Percentiles rank a stretch among this genome's conserved stretches.
phyloP scores from a whole-genome alignment of 208 protist species.

The Crithidia expoeki region DNA sequence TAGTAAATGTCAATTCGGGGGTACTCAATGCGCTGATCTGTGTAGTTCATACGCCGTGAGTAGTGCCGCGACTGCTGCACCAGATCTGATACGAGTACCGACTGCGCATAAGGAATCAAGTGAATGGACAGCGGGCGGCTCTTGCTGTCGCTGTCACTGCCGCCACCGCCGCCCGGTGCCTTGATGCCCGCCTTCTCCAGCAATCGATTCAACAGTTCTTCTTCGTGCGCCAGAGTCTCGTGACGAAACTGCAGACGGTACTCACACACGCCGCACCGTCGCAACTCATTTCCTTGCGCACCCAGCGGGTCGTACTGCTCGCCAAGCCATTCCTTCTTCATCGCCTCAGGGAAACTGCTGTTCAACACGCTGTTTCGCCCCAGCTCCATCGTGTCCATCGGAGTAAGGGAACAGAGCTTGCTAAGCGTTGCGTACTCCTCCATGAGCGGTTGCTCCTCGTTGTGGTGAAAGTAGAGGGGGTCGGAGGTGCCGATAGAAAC shows the following conservation, averaged over 20 bases:
- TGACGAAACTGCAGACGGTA: slow-evolving; percentile 87
- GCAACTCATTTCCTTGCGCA: slow-evolving; percentile 65
- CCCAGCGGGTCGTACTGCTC: slow-evolving; percentile 49
- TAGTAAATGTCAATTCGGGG: slow-evolving; percentile 80
- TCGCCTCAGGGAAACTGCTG: slow-evolving; percentile 78
- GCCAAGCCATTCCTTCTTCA: slow-evolving; percentile 82
- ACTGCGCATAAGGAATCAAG: slow-evolving; percentile 51
- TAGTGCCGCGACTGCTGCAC: slow-evolving; percentile 55
- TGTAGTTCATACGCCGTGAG: slow-evolving; percentile 66
- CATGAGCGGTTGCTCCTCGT: slow-evolving; percentile 68
- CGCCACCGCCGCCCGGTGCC: slow-evolving; percentile 20
- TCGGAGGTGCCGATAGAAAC: slow-evolving; percentile 98
- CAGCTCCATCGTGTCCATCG: slow-evolving; percentile 85
- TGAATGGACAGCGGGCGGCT: slow-evolving; percentile 29
- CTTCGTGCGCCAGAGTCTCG: slow-evolving; percentile 80
- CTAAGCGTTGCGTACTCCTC: slow-evolving; percentile 92
- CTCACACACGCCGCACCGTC: slow-evolving; percentile 68
- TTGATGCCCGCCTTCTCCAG: slow-evolving; percentile 65
- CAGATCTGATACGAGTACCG: slow-evolving; percentile 47
- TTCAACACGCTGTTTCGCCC: slow-evolving; percentile 92
- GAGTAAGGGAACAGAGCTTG: slow-evolving; percentile 79
- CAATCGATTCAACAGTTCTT: slow-evolving; percentile 77
- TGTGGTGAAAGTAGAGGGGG: slow-evolving; percentile 93
- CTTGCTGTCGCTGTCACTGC: slow-evolving; percentile 10
- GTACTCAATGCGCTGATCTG: slow-evolving; percentile 77